A percentile compares a stretch with the other conserved stretches of the same genome.
phyloP scores from a whole-genome alignment of 441 rosid species.

The Populus hybrid region DNA sequence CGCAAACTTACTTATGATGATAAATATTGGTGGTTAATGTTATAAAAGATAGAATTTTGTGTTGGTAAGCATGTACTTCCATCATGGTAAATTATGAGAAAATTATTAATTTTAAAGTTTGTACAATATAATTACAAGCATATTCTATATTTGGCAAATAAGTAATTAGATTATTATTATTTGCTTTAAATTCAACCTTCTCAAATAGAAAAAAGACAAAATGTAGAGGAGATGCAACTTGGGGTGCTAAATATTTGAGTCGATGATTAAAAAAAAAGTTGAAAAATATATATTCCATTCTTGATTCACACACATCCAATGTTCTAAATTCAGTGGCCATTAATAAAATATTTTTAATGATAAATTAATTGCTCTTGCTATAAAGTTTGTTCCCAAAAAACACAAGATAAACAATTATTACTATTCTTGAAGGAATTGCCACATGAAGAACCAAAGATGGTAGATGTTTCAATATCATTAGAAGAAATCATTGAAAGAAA shows the following conservation, averaged over 20 bases:
- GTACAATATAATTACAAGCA: too few species aligned
- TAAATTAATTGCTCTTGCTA: not conserved
- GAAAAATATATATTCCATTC: not conserved
- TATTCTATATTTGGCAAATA: too few species aligned
- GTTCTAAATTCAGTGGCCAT: not conserved
- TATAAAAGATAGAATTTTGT: not conserved
- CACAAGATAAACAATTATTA: not conserved
- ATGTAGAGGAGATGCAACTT: not conserved
- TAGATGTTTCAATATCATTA: not conserved
- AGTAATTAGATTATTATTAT: too few species aligned
- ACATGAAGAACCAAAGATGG: not conserved
- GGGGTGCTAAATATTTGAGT: not conserved
- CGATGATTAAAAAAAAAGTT: not conserved
- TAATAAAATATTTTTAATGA: not conserved
- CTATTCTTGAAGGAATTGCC: not conserved
- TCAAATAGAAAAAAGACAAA: too few species aligned
- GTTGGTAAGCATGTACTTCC: not conserved
- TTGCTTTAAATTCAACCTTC: too few species aligned
- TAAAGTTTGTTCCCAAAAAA: not conserved
- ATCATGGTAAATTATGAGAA: not conserved
- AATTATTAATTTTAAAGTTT: too few species aligned
- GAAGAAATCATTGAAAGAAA: not conserved
- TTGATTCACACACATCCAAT: not conserved
- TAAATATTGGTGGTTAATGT: not conserved
- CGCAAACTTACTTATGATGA: too few species aligned